Percentiles rank a stretch among this genome's conserved stretches.
These are phyloP conservation scores for Bacidia gigantensis DNA, from an alignment of 495 filamentous ascomycete genomes.

Conservation along the genomic window DNA sequence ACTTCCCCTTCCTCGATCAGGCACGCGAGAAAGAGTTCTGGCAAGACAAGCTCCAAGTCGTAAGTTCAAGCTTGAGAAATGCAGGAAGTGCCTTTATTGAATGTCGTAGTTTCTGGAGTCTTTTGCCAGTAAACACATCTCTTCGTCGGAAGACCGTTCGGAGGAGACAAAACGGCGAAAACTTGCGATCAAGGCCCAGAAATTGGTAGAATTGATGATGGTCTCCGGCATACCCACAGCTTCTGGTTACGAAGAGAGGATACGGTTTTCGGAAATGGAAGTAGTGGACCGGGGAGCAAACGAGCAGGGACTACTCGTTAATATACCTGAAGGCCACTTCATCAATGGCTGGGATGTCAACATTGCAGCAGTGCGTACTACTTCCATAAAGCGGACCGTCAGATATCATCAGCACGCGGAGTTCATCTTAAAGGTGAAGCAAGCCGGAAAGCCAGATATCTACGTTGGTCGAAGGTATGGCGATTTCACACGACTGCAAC, in stretches of 20 bases:
- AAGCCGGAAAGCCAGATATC: conserved; percentile 51
- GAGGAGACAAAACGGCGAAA: conserved; percentile 94
- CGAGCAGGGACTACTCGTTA: conserved; percentile 71
- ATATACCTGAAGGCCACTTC: conserved; percentile 76
- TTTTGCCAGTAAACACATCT: conserved; percentile 96
- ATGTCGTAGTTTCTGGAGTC: conserved; percentile 76
- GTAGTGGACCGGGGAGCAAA: conserved; percentile 88
- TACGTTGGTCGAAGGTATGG: conserved; percentile 79
- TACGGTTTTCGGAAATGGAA: conserved; percentile 91
- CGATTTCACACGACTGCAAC: conserved; percentile 70
- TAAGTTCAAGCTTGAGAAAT: too few relatives aligned
- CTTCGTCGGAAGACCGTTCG: conserved; percentile 85
- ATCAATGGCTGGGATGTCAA: conserved; percentile 97
- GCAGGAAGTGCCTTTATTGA: too few relatives aligned
- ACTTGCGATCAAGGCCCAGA: conserved; percentile 80
- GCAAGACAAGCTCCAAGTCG: conserved; percentile 95
- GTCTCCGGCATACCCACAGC: conserved; percentile 92
- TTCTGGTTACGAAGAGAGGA: conserved; percentile 92
- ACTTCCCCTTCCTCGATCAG: conserved; percentile 93
- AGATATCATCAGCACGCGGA: conserved; percentile 88
- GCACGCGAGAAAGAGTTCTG: conserved; percentile 97
- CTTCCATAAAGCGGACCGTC: conserved; percentile 69
- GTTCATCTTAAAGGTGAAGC: conserved; percentile 75
- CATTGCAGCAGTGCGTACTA: conserved; percentile 76
- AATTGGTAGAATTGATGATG: conserved; percentile 98